Evolutionary conservation across 2,329 filamentous ascomycete genomes (phyloP).

Genomic region (Penicillium rolfsii): DNA sequence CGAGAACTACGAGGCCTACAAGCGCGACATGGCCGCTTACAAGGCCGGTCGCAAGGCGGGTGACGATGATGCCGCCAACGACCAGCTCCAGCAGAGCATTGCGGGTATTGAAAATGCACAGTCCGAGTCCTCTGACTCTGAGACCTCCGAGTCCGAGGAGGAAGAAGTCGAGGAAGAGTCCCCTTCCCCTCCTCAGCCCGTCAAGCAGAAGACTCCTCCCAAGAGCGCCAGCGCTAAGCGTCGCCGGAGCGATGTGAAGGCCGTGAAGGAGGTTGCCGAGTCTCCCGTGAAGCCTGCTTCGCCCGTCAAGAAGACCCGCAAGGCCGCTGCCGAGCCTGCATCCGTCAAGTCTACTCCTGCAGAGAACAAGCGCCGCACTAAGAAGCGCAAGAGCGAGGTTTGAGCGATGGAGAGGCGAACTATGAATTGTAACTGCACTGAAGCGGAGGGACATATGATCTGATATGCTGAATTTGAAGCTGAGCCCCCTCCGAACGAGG

Average conservation of each 20-base stretch:
- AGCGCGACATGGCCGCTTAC: conserved; percentile 60
- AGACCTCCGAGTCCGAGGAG: conserved; percentile 21
- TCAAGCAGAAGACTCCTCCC: conserved; percentile 49
- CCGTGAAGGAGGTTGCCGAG: conserved; percentile 37
- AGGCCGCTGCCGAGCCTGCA: conserved; percentile 15
- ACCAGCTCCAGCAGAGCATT: conserved; percentile 48
- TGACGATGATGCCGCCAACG: conserved; percentile 47
- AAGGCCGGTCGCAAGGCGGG: conserved; percentile 54
- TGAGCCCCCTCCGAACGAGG: not conserved
- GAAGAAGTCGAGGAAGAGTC: conserved; percentile 38
- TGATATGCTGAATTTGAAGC: not conserved
- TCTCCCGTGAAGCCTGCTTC: conserved; percentile 34
- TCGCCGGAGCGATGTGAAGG: conserved; percentile 47
- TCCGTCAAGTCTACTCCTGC: conserved; percentile 38
- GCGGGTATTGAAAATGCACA: conserved; percentile 37
- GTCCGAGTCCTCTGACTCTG: conserved; percentile 27
- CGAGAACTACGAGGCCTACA: conserved; percentile 60
- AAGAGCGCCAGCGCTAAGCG: conserved; percentile 46
- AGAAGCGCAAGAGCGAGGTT: conserved; percentile 54
- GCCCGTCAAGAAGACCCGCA: conserved; percentile 20
- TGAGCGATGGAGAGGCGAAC: conserved; percentile 15
- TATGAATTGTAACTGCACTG: not conserved
- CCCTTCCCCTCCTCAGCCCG: conserved; percentile 40
- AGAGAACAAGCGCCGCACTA: conserved; percentile 44
- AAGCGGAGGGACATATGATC: conserved; percentile 1